Evolutionary conservation across 2,329 filamentous ascomycete species (phyloP).

Genomic region (Torrubiella hemipterigena): DNA sequence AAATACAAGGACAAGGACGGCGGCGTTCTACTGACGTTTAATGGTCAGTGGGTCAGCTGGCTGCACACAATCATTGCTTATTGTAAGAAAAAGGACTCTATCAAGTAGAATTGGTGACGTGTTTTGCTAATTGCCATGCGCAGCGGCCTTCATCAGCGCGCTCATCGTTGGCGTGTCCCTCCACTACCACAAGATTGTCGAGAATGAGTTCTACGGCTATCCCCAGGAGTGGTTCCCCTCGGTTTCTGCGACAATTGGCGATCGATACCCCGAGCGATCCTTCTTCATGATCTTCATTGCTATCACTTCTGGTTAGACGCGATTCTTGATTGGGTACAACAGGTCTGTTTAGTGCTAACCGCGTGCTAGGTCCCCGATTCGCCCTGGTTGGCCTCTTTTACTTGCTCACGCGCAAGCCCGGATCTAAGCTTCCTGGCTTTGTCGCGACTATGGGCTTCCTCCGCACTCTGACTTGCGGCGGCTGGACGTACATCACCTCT

Average conservation of each 20-base stretch:
- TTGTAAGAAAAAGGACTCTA: constrained; percentile 33
- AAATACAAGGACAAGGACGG: constrained; percentile 55
- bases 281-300: constrained; percentile 98
- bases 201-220: constrained; percentile 94
- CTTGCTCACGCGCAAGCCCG: constrained; percentile 67
- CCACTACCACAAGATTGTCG: constrained; percentile 93
- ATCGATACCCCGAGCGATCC: constrained; percentile 90
- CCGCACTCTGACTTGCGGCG: constrained; percentile 85
- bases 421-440: constrained; percentile 66
- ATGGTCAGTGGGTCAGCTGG: constrained; percentile 85
- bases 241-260: constrained; percentile 92
- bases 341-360: too few species aligned
- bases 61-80: constrained; percentile 77
- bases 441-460: constrained; percentile 71
- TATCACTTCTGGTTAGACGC: constrained; percentile 65
- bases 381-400: constrained; percentile 88
- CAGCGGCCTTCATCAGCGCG: constrained; percentile 77
- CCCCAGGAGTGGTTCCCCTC: constrained; percentile 95
- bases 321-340: too few species aligned
- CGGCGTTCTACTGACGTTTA: constrained; percentile 52
- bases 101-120: constrained; percentile 2
- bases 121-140: background rate
- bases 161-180: constrained; percentile 68
- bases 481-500: constrained; percentile 97
- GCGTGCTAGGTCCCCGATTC: constrained; percentile 66